Evolutionary conservation across 163 green algal species (phyloP).

Genomic region (Scenedesmus sp.): DNA sequence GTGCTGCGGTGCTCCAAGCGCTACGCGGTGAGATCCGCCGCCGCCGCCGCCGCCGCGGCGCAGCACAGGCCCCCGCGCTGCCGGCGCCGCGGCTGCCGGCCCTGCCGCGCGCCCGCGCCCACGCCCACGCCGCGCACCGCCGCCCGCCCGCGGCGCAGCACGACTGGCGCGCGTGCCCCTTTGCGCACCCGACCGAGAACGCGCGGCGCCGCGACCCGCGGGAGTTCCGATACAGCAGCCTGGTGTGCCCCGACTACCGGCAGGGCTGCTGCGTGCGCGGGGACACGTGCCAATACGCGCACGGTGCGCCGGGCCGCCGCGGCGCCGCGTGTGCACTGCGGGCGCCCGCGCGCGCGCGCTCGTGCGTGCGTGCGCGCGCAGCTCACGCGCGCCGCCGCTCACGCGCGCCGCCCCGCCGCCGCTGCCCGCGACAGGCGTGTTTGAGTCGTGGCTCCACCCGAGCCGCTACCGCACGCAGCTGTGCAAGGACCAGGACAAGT

Average conservation of each 20-base stretch:
- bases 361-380: not conserved
- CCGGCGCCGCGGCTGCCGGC: not conserved
- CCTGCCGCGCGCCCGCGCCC: not conserved
- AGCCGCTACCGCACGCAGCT: constrained; percentile 87
- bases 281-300: constrained; percentile 84
- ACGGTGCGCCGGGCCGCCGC: constrained; percentile 52
- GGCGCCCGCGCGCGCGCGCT: not conserved
- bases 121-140: not conserved
- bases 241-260: constrained; percentile 91
- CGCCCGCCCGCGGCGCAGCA: constrained; percentile 53
- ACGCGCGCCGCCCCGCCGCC: not conserved
- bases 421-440: constrained; percentile 65
- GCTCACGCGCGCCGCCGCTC: not conserved
- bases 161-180: constrained; percentile 90
- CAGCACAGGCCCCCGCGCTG: not conserved
- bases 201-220: constrained; percentile 85
- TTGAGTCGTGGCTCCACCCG: constrained; percentile 92
- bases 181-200: constrained; percentile 92
- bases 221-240: constrained; percentile 76
- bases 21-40: constrained; percentile 56
- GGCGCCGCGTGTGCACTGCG: not conserved
- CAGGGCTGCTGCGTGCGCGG: constrained; percentile 78
- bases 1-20: constrained; percentile 80
- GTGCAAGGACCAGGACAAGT: constrained; percentile 83
- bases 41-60: too few relatives aligned